phyloP scores from a whole-genome alignment of 306 rosid genomes.

The Gleditsia sinensis region DNA sequence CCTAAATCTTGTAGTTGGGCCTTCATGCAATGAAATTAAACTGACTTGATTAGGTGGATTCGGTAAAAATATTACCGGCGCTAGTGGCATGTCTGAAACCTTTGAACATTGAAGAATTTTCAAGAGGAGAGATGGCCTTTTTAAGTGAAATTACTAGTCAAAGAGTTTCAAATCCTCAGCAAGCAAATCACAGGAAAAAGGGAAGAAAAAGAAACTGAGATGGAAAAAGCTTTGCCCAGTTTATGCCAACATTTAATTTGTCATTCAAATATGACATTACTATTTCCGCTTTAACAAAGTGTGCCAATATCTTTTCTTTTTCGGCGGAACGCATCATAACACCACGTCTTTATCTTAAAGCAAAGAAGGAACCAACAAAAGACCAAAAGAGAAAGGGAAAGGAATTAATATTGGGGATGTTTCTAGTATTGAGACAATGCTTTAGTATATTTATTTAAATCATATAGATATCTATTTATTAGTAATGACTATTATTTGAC shows the following conservation, averaged over 20 bases:
- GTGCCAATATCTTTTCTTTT: conserved; percentile 28
- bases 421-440: neutral
- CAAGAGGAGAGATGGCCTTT: too few relatives aligned
- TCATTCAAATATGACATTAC: neutral
- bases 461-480: too few relatives aligned
- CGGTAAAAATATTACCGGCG: too few relatives aligned
- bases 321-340: conserved; percentile 1
- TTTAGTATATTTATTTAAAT: neutral
- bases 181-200: neutral
- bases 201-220: neutral
- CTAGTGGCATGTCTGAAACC: too few relatives aligned
- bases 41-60: too few relatives aligned
- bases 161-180: too few relatives aligned
- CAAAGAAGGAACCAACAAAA: neutral
- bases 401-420: neutral
- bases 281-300: conserved; percentile 34
- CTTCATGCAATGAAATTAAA: too few relatives aligned
- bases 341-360: conserved; percentile 18
- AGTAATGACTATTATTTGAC: too few relatives aligned
- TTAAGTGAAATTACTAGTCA: too few relatives aligned
- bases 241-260: too few relatives aligned
- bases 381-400: neutral
- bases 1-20: too few relatives aligned
- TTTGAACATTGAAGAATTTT: too few relatives aligned
- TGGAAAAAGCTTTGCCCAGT: neutral